Conservation (phyloP, 2,329 filamentous ascomycete species). For the Diaporthe nobilis region DNA sequence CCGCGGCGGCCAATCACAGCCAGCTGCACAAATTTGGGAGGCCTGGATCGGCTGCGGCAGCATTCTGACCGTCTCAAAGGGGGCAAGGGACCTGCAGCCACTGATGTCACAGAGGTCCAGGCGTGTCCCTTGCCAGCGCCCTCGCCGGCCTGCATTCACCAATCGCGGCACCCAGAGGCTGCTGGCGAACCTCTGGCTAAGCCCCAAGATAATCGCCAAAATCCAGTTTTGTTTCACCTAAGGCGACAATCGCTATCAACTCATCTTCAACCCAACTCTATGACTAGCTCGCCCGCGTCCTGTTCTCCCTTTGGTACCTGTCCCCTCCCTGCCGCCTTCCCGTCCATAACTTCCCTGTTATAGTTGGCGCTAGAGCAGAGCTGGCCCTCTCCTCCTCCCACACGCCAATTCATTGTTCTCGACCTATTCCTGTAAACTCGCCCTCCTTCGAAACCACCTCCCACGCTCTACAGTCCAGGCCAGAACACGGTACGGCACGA, state of each 20-base stretch:
- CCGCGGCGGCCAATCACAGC: slow-evolving; percentile 4
- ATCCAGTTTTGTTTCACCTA: slow-evolving; percentile 19
- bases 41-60: slow-evolving; percentile 21
- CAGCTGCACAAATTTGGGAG: slow-evolving; percentile 10
- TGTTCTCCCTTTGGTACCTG: background rate
- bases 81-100: slow-evolving; percentile 31
- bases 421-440: slow-evolving; percentile 21
- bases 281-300: slow-evolving; percentile 8
- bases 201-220: slow-evolving; percentile 21
- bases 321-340: slow-evolving; percentile 19
- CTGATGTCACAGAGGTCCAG: slow-evolving; percentile 33
- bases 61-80: slow-evolving; percentile 22
- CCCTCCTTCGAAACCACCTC: background rate
- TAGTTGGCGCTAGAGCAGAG: slow-evolving; percentile 23
- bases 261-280: slow-evolving; percentile 32
- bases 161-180: slow-evolving; percentile 4
- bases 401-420: background rate
- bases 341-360: slow-evolving; percentile 19
- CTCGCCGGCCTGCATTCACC: slow-evolving; percentile 9
- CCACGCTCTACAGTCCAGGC: background rate
- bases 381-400: background rate
- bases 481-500: slow-evolving; percentile 12
- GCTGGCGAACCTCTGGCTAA: background rate
- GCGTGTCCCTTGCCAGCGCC: slow-evolving; percentile 11
- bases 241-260: slow-evolving; percentile 23